phyloP scores from a whole-genome alignment of 2,329 filamentous ascomycete genomes.

The Microsporum audouinii region DNA sequence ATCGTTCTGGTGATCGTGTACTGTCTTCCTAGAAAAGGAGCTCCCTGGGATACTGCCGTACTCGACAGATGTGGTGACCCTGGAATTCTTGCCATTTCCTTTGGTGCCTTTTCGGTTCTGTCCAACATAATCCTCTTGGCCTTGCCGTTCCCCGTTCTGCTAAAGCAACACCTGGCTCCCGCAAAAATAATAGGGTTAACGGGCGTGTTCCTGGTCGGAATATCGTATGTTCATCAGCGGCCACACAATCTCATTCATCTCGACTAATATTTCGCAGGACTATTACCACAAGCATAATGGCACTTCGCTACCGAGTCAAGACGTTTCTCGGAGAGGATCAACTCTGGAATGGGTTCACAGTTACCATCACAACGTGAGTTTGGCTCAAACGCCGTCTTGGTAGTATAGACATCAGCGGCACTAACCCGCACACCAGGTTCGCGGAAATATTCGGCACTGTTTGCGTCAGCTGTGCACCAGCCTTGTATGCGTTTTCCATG shows the following conservation, averaged over 20 bases:
- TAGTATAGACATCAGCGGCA: neutral
- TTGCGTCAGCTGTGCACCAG: neutral
- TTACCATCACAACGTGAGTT: conserved; percentile 2
- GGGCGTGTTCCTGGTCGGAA: neutral
- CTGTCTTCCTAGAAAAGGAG: neutral
- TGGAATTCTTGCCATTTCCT: neutral
- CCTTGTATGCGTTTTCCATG: neutral
- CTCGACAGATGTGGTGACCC: neutral
- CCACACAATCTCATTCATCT: neutral
- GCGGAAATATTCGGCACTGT: conserved; percentile 3
- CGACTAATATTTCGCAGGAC: neutral
- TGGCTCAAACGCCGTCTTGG: neutral
- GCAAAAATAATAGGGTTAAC: neutral
- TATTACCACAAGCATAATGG: neutral
- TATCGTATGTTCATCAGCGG: neutral
- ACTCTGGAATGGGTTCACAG: neutral
- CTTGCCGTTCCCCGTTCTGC: neutral
- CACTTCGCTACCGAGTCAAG: neutral
- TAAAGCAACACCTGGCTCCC: neutral
- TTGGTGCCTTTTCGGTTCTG: conserved; percentile 1
- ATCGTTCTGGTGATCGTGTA: neutral
- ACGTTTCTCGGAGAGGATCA: neutral
- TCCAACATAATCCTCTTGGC: neutral
- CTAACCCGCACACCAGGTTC: neutral
- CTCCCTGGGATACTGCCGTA: neutral